Percentiles rank a stretch among this genome's conserved stretches.
Evolutionary conservation across 805 yeast species (phyloP).

Genomic region (Candida ovalis): DNA sequence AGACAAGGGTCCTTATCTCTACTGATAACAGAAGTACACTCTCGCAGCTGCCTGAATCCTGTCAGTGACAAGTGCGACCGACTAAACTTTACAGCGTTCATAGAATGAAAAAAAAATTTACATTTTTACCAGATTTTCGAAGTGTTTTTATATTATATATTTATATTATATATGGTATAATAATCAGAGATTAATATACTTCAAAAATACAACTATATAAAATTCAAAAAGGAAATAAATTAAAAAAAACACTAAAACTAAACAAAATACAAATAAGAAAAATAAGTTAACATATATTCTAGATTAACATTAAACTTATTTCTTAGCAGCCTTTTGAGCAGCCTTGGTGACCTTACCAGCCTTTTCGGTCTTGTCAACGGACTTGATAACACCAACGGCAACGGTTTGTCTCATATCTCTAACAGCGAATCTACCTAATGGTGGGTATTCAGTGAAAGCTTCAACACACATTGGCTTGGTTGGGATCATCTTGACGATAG

Average conservation of each 20-base stretch:
- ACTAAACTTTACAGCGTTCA: no score
- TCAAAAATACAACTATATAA: slow-evolving; percentile 1
- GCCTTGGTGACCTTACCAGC: slow-evolving; percentile 97
- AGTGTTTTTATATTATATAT: slow-evolving; percentile 1
- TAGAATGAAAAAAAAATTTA: no score
- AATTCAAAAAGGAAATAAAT: slow-evolving; percentile 1
- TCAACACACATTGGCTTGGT: slow-evolving; percentile 94
- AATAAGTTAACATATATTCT: slow-evolving; percentile 36
- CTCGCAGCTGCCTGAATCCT: no score
- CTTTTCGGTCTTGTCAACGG: slow-evolving; percentile 79
- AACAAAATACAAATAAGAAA: background rate
- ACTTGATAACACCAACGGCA: slow-evolving; percentile 98
- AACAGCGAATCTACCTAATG: slow-evolving; percentile 97
- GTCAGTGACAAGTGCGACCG: no score
- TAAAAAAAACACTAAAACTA: background rate
- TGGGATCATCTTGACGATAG: slow-evolving; percentile 85
- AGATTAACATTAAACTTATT: slow-evolving; percentile 38
- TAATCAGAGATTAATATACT: background rate
- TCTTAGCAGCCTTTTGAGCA: slow-evolving; percentile 79
- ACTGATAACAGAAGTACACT: no score
- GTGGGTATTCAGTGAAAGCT: slow-evolving; percentile 92
- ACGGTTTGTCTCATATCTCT: slow-evolving; percentile 99
- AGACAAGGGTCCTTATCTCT: no score
- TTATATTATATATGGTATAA: background rate
- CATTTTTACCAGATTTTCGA: no score